These are phyloP conservation scores for Eucalyptus polybractea DNA, from an alignment of 345 rosid species.

Conservation along the genomic window DNA sequence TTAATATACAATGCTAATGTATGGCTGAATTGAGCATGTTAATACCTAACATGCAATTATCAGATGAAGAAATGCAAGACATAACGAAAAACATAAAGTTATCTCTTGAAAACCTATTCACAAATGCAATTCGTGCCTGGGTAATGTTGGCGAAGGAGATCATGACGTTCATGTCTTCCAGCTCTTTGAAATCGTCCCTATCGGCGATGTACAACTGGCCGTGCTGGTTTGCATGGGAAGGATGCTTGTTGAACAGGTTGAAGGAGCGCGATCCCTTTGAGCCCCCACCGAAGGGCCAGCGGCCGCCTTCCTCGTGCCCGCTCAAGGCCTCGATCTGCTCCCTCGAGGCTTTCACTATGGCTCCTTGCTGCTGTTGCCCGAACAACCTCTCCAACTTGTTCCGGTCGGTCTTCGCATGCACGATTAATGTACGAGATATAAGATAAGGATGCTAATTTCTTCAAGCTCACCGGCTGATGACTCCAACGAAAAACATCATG, in stretches of 20 bases:
- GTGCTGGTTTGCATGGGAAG: constrained; percentile 11
- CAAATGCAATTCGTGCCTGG: constrained; percentile 1
- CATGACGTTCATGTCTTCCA: constrained; percentile 5
- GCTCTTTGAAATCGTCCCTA: constrained; percentile 1
- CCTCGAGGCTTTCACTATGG: constrained; percentile 17
- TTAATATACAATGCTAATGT: neutral
- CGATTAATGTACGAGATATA: neutral
- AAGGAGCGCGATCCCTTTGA: neutral
- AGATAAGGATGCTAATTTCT: neutral
- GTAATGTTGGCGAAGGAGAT: constrained; percentile 20
- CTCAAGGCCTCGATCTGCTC: constrained; percentile 25
- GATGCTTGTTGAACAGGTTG: constrained; percentile 8
- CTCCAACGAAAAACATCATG: neutral
- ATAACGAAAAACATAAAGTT: neutral
- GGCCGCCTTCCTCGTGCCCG: neutral
- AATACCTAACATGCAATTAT: neutral
- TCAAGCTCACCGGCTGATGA: neutral
- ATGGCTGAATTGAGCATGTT: neutral
- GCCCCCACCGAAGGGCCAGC: constrained; percentile 23
- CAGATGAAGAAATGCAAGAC: neutral
- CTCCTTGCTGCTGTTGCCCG: constrained; percentile 13
- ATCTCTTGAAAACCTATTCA: neutral
- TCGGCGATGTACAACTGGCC: constrained; percentile 22
- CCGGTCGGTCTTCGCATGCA: constrained; percentile 9
- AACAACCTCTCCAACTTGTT: constrained; percentile 18